Percentiles rank a stretch among this genome's conserved stretches.
Conservation (phyloP, 345 rosid genomes). For the Excoecaria agallocha region DNA sequence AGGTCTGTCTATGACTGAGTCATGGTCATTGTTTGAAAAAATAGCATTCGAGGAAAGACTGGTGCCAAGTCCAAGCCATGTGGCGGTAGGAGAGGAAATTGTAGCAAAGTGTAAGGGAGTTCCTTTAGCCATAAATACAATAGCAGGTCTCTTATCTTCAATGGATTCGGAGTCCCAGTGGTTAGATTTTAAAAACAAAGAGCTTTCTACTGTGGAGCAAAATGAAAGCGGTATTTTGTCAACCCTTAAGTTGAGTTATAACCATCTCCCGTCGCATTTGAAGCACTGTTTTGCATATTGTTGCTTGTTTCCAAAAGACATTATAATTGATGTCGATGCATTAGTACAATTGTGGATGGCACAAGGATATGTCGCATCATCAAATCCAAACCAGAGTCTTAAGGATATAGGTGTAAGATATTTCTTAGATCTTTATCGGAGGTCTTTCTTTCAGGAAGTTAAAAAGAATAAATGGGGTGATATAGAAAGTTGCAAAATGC, state of each 20-base stretch:
- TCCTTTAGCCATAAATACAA: not conserved
- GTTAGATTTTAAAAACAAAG: conserved; percentile 3
- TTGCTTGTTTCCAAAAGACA: conserved; percentile 33
- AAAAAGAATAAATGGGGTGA: not conserved
- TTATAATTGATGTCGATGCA: conserved; percentile 10
- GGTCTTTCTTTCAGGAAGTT: conserved; percentile 12
- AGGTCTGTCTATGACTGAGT: not conserved
- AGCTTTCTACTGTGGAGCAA: not conserved
- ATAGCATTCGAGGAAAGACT: not conserved
- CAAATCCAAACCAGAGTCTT: not conserved
- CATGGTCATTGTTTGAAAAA: not conserved
- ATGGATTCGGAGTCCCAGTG: conserved; percentile 5
- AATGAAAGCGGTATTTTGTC: too few relatives aligned
- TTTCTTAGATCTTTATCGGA: not conserved
- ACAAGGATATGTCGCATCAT: conserved; percentile 16
- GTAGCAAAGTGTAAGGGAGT: conserved; percentile 19
- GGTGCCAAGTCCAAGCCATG: not conserved
- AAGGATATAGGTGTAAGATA: too few relatives aligned
- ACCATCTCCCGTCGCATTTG: too few relatives aligned
- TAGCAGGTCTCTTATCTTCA: not conserved
- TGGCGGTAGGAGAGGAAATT: conserved; percentile 17
- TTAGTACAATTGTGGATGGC: conserved; percentile 28
- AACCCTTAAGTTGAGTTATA: not conserved
- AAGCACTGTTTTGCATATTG: not conserved
- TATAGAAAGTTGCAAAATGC: conserved; percentile 4